Base-by-base conservation (phyloP, 2,329 filamentous ascomycete species). In the Fusarium piperis region DNA sequence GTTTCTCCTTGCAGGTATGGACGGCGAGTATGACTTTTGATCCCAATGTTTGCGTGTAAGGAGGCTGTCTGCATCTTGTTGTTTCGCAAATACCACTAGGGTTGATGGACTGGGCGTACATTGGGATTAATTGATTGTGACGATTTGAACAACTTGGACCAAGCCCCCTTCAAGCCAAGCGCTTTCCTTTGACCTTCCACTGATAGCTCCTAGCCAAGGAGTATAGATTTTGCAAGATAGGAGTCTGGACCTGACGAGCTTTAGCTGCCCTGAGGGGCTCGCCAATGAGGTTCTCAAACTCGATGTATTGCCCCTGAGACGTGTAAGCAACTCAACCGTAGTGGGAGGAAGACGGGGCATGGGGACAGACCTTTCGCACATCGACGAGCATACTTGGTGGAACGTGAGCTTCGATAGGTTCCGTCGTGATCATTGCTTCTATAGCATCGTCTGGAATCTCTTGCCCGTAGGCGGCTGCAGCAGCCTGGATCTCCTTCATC, bases 1-100 rank as follows among this genome's bases (percentile, higher is more conserved):
- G 38, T 74, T 78, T 20, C 66, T 80, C 26, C 61, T 80, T n/a
- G 79, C 79, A 9, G 78, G 78, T 1, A 75, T 79, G 64, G 76
- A 70, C 9, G 75, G 69, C 9, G 71, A 76, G 36, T 76, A 76
- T 32, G 74, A 77, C 30, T 74, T 74, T 30, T 74, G 32, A 61
- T 39, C 30, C 30, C 20, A 44, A 26, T 16, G 3, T 59, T 6
- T 23, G 10, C 26, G 15, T 20, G 20, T 13, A 51, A 32, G 46
- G 16, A 12, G 11, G 46, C 26, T 32, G 26, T 6, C 46, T 51
- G 6, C 16, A 30, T 15, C 15, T 35, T 71, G 68, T 46, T 26
- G 26, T 33, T 16, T 26, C 11, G n/a, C 15, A 26, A 35, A 55
- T 20, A 41, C 16, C 44, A 12, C 33, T 52, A 36, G 23, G 11